A percentile compares a stretch with the other conserved stretches of the same genome.
phyloP scores from a whole-genome alignment of 192 early-diverging fungal genomes.

The Rhizophlyctis rosea region DNA sequence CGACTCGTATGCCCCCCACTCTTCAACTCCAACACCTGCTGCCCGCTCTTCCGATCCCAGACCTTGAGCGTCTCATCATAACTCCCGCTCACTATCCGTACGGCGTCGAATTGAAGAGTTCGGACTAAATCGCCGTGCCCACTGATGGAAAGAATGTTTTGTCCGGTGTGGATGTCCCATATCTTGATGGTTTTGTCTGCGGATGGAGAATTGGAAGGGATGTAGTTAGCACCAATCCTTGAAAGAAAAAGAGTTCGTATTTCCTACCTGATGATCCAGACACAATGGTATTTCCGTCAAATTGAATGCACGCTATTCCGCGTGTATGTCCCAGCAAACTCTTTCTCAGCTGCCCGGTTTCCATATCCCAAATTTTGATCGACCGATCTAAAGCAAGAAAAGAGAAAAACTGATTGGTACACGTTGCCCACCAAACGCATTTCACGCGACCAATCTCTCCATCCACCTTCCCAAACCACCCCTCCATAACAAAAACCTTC shows the following conservation, averaged over 20 bases:
- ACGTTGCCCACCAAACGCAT: no score
- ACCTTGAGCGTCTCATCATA: slow-evolving; percentile 88
- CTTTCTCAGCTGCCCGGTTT: slow-evolving; percentile 61
- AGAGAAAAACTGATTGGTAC: background rate
- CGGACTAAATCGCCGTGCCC: slow-evolving; percentile 70
- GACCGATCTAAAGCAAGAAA: slow-evolving; percentile 70
- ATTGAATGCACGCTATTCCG: slow-evolving; percentile 87
- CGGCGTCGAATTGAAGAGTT: slow-evolving; percentile 64
- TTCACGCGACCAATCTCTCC: no score
- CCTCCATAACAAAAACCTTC: slow-evolving; percentile 36
- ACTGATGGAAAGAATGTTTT: slow-evolving; percentile 44
- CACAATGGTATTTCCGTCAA: slow-evolving; percentile 78
- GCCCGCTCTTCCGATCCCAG: slow-evolving; percentile 74
- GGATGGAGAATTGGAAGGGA: no score
- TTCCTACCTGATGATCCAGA: slow-evolving; percentile 71
- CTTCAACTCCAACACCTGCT: slow-evolving; percentile 23
- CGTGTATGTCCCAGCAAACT: slow-evolving; percentile 72
- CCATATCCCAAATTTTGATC: slow-evolving; percentile 79
- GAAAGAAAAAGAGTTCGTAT: background rate
- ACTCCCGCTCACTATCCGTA: slow-evolving; percentile 76
- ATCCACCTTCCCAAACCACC: background rate
- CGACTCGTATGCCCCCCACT: slow-evolving; percentile 35
- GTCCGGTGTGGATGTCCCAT: slow-evolving; percentile 65
- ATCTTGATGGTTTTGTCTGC: slow-evolving; percentile 72
- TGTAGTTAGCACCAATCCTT: background rate